A percentile compares a stretch with the other conserved stretches of the same genome.
Evolutionary conservation across 345 rosid species (phyloP).

Genomic region (Erodium maritimum): DNA sequence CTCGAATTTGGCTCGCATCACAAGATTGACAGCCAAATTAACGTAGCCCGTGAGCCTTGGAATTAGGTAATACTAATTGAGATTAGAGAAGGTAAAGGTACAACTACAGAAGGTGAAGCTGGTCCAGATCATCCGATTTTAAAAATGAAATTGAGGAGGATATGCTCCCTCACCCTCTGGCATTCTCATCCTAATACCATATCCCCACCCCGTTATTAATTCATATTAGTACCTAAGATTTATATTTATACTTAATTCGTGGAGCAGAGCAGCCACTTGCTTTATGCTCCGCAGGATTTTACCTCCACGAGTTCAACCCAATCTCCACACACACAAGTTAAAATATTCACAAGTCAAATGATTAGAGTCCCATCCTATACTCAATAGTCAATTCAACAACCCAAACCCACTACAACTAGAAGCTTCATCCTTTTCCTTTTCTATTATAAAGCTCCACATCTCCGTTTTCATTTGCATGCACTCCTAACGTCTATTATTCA

Average conservation of each 20-base stretch:
- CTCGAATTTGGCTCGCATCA: neutral
- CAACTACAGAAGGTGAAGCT: neutral
- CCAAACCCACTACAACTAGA: neutral
- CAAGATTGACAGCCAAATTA: neutral
- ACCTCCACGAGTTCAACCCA: too few species aligned
- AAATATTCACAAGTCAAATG: neutral
- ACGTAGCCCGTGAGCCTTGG: neutral
- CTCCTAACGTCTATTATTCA: constrained; percentile 3
- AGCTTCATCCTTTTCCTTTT: too few species aligned
- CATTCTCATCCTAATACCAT: neutral
- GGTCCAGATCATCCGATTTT: neutral
- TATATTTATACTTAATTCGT: too few species aligned
- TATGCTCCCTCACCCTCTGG: neutral
- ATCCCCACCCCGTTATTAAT: neutral
- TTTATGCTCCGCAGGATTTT: too few species aligned
- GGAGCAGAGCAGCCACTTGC: too few species aligned
- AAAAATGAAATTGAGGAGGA: neutral
- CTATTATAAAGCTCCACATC: neutral
- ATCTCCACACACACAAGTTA: neutral
- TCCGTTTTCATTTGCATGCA: neutral
- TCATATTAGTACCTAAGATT: too few species aligned
- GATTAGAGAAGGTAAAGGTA: neutral
- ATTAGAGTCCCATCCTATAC: neutral
- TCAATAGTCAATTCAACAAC: too few species aligned
- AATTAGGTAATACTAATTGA: neutral